These are phyloP conservation scores for Erysimum cheiri DNA, from an alignment of 441 rosid species.

Conservation along the genomic window DNA sequence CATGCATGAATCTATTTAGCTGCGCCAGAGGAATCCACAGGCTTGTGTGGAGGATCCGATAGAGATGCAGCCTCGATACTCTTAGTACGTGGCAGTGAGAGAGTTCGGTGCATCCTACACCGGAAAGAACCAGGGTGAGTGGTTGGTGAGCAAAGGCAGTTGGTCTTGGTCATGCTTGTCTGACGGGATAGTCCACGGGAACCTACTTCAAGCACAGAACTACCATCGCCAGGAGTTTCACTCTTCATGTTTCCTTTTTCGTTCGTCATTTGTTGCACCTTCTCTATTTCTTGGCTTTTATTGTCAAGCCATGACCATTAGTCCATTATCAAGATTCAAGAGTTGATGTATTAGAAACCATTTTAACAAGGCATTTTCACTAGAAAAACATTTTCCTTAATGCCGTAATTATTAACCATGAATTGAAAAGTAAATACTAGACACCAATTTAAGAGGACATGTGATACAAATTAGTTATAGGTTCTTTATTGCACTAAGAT, in stretches of 20 bases:
- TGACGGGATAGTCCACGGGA: constrained; percentile 23
- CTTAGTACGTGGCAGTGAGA: constrained; percentile 32
- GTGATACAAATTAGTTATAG: not conserved
- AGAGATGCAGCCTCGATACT: constrained; percentile 27
- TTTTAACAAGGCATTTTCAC: not conserved
- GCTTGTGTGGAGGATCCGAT: not conserved
- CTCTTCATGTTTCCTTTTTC: not conserved
- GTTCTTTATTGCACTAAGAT: not conserved
- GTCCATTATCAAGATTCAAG: constrained; percentile 8
- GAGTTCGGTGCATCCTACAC: constrained; percentile 29
- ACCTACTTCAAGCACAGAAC: not conserved
- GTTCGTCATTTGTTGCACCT: constrained; percentile 8
- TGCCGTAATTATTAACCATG: not conserved
- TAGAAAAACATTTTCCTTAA: not conserved
- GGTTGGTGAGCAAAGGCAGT: constrained; percentile 35
- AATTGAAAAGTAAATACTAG: not conserved
- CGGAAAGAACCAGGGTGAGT: constrained; percentile 31
- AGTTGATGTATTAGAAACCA: not conserved
- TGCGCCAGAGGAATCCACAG: not conserved
- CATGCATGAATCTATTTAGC: constrained; percentile 6
- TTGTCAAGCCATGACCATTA: not conserved
- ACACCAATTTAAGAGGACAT: not conserved
- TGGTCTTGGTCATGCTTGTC: constrained; percentile 28
- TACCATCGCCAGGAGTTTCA: constrained; percentile 4
- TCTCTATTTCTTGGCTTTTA: constrained; percentile 9